Base-by-base conservation (phyloP, 164 flowering plant species). In the Magnolia officinalis region DNA sequence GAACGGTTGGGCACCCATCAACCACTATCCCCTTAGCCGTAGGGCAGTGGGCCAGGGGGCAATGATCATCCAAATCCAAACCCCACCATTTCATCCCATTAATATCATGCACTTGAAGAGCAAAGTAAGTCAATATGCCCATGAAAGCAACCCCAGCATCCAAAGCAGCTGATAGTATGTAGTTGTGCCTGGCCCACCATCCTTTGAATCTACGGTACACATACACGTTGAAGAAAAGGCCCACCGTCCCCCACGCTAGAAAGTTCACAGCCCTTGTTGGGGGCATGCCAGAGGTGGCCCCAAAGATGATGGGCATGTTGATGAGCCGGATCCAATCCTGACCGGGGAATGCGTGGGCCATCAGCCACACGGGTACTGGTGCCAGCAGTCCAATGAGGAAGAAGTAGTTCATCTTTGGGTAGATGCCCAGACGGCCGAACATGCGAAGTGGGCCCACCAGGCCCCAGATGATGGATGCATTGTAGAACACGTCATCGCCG, bases 111-210 rank as follows among this genome's bases (percentile, higher is more conserved):
- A 75, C 49, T 69, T 86, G 88, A 0, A 93, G 84, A 16, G 87
- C 13, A 5, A 90, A 87, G 74, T 76, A 89, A 0, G 79, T 18
- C 6, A 86, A 13, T 0, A 89, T 61, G 0, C 81, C 91, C 86
- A 85, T 75, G 78, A 91, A 87, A 1, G 96, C 97, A 55, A 86
- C 71, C 1, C 97, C 97, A 18, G 91, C 90, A 75, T 89, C 93
- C 26, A 93, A 26, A 6, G 85, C 98, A 51, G 91, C 93, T 0
- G 95, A 83, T 20, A 93, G 61, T 13, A 91, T 77, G 24, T 91
- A 93, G 74, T 79, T 91, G 68, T 91, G 84, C 69, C 88, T 83
- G 2, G 90, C 91, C 98, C 98, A 91, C 98, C 98, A 93, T 1
- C 63, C 72, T 83, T 86, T 88, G 80, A 77, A 74, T 82, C 63